A percentile compares a stretch with the other conserved stretches of the same genome.
Evolutionary conservation across 345 rosid species (phyloP).

Genomic region (Crucihimalaya himalaica): DNA sequence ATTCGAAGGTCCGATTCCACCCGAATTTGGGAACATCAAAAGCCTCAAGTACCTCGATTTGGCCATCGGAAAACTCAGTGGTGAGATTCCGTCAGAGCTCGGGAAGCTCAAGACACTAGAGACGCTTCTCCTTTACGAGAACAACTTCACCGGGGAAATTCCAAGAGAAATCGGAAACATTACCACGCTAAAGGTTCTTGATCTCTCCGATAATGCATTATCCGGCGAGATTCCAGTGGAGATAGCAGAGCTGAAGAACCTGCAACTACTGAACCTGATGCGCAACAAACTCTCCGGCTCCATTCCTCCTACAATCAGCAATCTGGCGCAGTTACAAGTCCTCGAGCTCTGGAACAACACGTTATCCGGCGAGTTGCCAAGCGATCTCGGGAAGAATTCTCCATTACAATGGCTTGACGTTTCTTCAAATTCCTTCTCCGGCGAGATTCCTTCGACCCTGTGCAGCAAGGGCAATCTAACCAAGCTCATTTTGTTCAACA

Average conservation of each 20-base stretch:
- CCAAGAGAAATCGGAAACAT: constrained; percentile 68
- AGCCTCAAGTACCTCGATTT: constrained; percentile 78
- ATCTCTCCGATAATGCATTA: constrained; percentile 74
- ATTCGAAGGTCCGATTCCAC: constrained; percentile 73
- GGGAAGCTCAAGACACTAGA: constrained; percentile 65
- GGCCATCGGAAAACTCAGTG: constrained; percentile 69
- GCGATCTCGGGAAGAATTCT: constrained; percentile 70
- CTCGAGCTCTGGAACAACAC: constrained; percentile 96
- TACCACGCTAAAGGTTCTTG: constrained; percentile 62
- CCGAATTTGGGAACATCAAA: constrained; percentile 68
- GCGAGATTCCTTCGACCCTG: constrained; percentile 63
- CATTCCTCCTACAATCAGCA: constrained; percentile 58
- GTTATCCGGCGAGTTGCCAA: constrained; percentile 73
- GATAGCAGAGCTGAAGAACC: constrained; percentile 60
- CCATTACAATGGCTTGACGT: constrained; percentile 83
- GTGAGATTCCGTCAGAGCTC: constrained; percentile 70
- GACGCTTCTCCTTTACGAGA: constrained; percentile 67
- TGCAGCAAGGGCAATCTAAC: constrained; percentile 80
- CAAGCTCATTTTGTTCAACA: constrained; percentile 90
- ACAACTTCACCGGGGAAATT: constrained; percentile 66
- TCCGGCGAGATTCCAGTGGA: constrained; percentile 65
- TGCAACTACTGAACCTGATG: constrained; percentile 85
- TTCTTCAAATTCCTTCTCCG: constrained; percentile 79
- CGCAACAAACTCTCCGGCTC: constrained; percentile 72
- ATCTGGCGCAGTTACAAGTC: constrained; percentile 53